Base-by-base conservation (phyloP, 2,329 filamentous ascomycete genomes). In the Monilinia laxa region DNA sequence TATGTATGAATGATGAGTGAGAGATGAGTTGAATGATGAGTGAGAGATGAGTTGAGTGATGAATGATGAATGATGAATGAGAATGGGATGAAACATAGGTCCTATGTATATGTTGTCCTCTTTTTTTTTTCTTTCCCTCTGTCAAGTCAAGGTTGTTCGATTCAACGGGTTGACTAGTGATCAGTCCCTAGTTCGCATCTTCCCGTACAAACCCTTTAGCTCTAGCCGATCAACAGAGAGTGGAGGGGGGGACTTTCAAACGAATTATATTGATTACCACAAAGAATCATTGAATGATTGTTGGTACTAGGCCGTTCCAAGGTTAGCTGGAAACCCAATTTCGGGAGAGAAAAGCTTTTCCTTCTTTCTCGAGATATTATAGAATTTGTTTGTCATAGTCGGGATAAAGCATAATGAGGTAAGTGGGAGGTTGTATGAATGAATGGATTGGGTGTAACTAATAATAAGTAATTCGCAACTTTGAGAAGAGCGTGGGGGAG, bases 81-180 rank as follows among this genome's bases (percentile, higher is more conserved):
- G 31, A 52, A 42, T 57, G 62, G 62, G 62, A 58, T 65, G 42
- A 64, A 25, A 25, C 42, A 56, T 49, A 18, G 4, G 28, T 28
- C 7, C 0, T 4, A 35, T 35, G 31, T 35, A 35, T 35, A 35
- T 35, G 40, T 18, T 65, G 52, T 59, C 16, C 52, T 28, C 59
- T 57, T 58, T 42, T 42, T 42, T 42, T 18, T 28, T 28, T 18
- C 4, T 28, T 16, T 16, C 40, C 16, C 4, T 49, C 42, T 59
- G 42, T 10, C 42, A 59, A 54, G 23, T 52, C 62, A 31, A 42
- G 53, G 52, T 65, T 42, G 40, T 42, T 42, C 14, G 3, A 42
- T 16, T 16, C 40, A 14, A 14, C 11, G 38, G 38, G 38, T 14
- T 40, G 38, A 40, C 38, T 40, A 40, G 31, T 28, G 4, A 28